Conservation (phyloP, 164 flowering plant species). For the Aristolochia californica region DNA sequence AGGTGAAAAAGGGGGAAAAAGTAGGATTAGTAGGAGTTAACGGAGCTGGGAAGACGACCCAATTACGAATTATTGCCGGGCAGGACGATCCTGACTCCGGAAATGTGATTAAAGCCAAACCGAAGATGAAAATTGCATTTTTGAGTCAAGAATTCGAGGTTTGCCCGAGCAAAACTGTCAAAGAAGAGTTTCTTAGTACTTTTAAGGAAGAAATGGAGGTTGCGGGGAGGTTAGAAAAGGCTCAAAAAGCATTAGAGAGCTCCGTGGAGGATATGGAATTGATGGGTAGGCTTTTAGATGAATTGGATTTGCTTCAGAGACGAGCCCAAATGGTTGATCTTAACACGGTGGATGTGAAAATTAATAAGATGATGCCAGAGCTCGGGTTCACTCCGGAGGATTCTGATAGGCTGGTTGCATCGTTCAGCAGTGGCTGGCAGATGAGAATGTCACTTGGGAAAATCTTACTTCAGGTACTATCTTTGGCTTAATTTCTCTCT, state of each 20-base stretch:
- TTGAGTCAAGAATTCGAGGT: constrained; percentile 97
- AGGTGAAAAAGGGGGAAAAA: constrained; percentile 91
- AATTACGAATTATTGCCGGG: constrained; percentile 82
- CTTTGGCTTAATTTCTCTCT: background rate
- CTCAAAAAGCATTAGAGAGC: constrained; percentile 80
- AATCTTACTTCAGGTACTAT: constrained; percentile 87
- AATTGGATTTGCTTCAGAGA: constrained; percentile 85
- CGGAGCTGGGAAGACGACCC: constrained; percentile 98
- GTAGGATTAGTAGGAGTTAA: constrained; percentile 96
- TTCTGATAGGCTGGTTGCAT: constrained; percentile 79
- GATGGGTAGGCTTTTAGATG: constrained; percentile 98
- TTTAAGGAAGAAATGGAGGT: constrained; percentile 92
- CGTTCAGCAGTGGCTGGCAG: constrained; percentile 98
- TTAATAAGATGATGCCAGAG: constrained; percentile 90
- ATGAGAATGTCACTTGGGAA: constrained; percentile 99
- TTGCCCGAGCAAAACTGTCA: constrained; percentile 65
- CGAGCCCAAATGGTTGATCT: constrained; percentile 75
- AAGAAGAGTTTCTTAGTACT: constrained; percentile 83
- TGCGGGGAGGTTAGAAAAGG: constrained; percentile 64
- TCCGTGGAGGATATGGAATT: constrained; percentile 74
- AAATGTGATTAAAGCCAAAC: constrained; percentile 74
- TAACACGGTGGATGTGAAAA: constrained; percentile 69
- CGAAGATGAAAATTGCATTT: constrained; percentile 79
- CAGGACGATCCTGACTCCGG: constrained; percentile 92
- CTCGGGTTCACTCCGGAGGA: constrained; percentile 83